These are phyloP conservation scores for Mollisiaceae sp. DNA, from an alignment of 2,329 filamentous ascomycete species.

Conservation along the genomic window DNA sequence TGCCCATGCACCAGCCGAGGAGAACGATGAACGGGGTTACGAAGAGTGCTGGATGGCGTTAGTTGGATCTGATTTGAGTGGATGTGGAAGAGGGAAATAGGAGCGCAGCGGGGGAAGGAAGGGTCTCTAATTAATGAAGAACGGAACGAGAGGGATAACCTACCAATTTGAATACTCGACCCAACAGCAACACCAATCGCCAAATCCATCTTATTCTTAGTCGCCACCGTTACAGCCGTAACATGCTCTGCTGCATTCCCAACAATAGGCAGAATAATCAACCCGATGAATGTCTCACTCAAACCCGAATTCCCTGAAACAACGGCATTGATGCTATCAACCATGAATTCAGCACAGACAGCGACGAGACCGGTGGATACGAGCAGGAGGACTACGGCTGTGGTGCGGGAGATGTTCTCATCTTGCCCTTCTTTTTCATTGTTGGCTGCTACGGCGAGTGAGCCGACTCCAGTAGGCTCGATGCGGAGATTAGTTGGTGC, in stretches of 20 bases:
- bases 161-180: conserved; percentile 71
- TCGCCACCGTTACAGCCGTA: conserved; percentile 71
- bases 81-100: too few relatives aligned
- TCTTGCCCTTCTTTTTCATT: conserved; percentile 44
- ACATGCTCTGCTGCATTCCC: conserved; percentile 77
- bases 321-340: conserved; percentile 69
- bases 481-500: conserved; percentile 20
- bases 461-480: conserved; percentile 31
- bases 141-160: conserved; percentile 15
- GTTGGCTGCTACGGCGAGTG: conserved; percentile 36
- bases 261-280: conserved; percentile 75
- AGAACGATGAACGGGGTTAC: conserved; percentile 73
- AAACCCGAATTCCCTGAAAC: conserved; percentile 58
- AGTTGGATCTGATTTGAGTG: too few relatives aligned
- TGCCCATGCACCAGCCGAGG: conserved; percentile 71
- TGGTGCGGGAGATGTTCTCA: conserved; percentile 57
- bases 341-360: conserved; percentile 72
- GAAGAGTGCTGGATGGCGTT: conserved; percentile 55
- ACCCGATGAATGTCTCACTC: conserved; percentile 70
- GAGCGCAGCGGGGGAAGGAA: too few relatives aligned
- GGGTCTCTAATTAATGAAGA: too few relatives aligned
- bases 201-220: conserved; percentile 79
- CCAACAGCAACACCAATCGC: conserved; percentile 75
- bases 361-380: conserved; percentile 70
- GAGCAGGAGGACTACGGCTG: conserved; percentile 66